Base-by-base conservation (phyloP, 306 rosid genomes). In the Rosa chinensis region DNA sequence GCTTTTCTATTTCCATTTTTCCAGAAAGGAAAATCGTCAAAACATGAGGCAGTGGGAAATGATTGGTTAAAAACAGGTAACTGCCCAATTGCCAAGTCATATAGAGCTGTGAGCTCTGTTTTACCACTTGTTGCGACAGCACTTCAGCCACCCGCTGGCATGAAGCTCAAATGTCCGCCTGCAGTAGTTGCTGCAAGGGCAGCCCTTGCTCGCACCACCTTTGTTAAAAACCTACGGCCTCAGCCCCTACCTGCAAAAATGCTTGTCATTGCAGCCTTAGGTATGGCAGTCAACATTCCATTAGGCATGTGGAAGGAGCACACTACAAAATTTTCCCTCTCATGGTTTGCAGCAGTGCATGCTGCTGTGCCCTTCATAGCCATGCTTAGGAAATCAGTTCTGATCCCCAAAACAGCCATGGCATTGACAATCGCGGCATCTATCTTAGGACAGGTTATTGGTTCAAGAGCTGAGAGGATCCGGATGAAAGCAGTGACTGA, bases 241-340 rank as follows among this genome's bases (percentile, higher is more conserved):
- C 98, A 91, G 82, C 97, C 97, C 43, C 93, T 91, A 77, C 97
- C 97, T 80, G 85, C 87, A 40, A 93, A 93, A 88, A 81, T 93
- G 92, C 90, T 93, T n/a, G 93, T 76, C 39, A 89, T 91, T 80
- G 97, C 94, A 5, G 97, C 92, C 25, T 59, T 93, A 66, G 97
- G 94, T 68, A 93, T 93, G 98, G 94, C 92, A 12, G 88, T 71
- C 49, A 93, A 93, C 17, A 89, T 93, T 48, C 97, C 97, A 66
- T 82, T 93, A 79, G 97, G 98, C 58, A 85, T 86, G 82, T 93
- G 98, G 98, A 93, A 82, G 85, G 97, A 93, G 79, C 98, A 93
- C 75, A 89, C 97, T 49, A 17, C 52, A 67, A 91, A 91, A 80
- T 88, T 91, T 82, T 93, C 97, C 0, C 49, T 89, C 48, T 85